phyloP scores from a whole-genome alignment of 1,284 basidiomycete genomes.

The Pulveroboletus sp. region DNA sequence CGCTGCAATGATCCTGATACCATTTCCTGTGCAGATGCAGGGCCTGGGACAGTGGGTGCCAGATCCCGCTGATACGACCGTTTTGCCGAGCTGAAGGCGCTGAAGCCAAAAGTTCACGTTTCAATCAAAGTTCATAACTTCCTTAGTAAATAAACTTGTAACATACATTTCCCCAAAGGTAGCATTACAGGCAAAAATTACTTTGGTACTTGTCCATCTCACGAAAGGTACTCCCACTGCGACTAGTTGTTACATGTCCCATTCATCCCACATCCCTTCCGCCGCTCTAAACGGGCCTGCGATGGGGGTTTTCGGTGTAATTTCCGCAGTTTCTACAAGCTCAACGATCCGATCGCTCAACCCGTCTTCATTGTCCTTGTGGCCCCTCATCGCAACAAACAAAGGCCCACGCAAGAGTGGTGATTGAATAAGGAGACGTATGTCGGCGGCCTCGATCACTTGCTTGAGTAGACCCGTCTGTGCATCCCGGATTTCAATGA shows the following conservation, averaged over 20 bases:
- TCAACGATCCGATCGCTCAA: slow-evolving; percentile 65
- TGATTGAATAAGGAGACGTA: slow-evolving; percentile 55
- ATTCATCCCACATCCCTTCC: slow-evolving; percentile 63
- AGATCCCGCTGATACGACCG: background rate
- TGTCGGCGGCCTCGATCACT: slow-evolving; percentile 67
- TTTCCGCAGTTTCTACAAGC: slow-evolving; percentile 65
- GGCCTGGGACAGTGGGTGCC: background rate
- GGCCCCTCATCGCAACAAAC: slow-evolving; percentile 60
- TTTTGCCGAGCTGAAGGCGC: background rate
- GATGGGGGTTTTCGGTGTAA: slow-evolving; percentile 40
- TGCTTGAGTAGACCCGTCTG: slow-evolving; percentile 67
- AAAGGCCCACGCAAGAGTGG: slow-evolving; percentile 47
- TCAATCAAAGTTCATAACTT: background rate
- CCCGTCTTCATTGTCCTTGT: slow-evolving; percentile 53
- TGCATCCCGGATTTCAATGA: slow-evolving; percentile 69
- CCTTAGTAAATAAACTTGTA: too few relatives aligned
- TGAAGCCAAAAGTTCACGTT: background rate
- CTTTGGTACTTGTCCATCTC: background rate
- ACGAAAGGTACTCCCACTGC: background rate
- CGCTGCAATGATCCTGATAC: background rate
- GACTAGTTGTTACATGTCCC: slow-evolving; percentile 54
- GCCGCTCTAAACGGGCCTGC: slow-evolving; percentile 32
- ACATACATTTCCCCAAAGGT: slow-evolving; percentile 4
- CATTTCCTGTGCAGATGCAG: slow-evolving; percentile 12
- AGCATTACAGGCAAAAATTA: slow-evolving; percentile 23